These are phyloP conservation scores for Globisporangium orthogonon DNA, from an alignment of 352 stramenopile genomes.

Conservation along the genomic window DNA sequence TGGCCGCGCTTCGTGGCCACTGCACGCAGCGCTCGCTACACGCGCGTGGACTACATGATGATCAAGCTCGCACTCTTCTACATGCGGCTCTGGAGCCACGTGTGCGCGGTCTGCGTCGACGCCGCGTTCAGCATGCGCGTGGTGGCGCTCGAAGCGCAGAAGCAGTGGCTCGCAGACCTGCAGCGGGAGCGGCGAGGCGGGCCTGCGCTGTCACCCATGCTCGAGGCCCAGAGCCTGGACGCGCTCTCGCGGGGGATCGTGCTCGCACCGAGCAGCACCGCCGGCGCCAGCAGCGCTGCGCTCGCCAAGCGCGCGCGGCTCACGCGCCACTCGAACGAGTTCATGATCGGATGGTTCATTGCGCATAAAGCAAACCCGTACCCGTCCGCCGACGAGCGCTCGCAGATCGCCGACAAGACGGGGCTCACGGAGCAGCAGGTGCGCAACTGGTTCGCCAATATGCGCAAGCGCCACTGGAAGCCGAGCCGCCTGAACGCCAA, in stretches of 20 bases:
- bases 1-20: constrained; percentile 27
- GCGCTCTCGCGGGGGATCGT: constrained; percentile 31
- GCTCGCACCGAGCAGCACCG: not conserved
- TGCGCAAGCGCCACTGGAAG: constrained; percentile 87
- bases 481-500: constrained; percentile 57
- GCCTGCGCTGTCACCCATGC: constrained; percentile 21
- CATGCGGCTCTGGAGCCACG: constrained; percentile 47
- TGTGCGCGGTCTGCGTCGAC: constrained; percentile 33
- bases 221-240: constrained; percentile 32
- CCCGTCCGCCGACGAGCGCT: constrained; percentile 53
- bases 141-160: constrained; percentile 16
- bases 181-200: constrained; percentile 20
- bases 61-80: constrained; percentile 52
- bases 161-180: constrained; percentile 10
- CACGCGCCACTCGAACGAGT: constrained; percentile 73
- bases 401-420: constrained; percentile 60
- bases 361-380: constrained; percentile 84
- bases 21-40: constrained; percentile 4
- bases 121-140: constrained; percentile 28
- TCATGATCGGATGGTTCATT: constrained; percentile 83
- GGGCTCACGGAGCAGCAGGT: constrained; percentile 77
- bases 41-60: constrained; percentile 38
- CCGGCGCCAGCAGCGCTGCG: constrained; percentile 1
- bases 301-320: constrained; percentile 48
- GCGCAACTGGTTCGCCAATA: constrained; percentile 88